Base-by-base conservation (phyloP, 1,139 yeast species). In the Hansenula lynferdii region DNA sequence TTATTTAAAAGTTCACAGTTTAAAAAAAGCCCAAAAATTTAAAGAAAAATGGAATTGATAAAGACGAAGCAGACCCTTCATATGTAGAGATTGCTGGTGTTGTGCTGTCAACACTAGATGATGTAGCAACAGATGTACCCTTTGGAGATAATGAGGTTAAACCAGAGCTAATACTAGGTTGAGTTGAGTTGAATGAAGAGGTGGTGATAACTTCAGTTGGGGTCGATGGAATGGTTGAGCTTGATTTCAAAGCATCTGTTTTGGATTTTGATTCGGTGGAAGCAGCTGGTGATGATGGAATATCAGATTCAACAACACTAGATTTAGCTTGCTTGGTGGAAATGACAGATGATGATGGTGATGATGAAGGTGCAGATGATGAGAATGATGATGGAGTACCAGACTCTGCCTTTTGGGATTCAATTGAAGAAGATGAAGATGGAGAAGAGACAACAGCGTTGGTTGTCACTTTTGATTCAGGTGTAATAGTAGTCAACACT, bases 1-100 rank as follows among this genome's bases (percentile, higher is more conserved):
- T n/a, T n/a, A n/a, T n/a, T n/a, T n/a, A n/a, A n/a, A n/a, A n/a
- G n/a, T n/a, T n/a, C n/a, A n/a, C n/a, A n/a, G n/a, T n/a, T n/a
- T n/a, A n/a, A n/a, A n/a, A n/a, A n/a, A n/a, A n/a, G 15, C 19
- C 51, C 16, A 24, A 24, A 18, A 28, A 18, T 18, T 16, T 28
- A 5, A 28, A 28, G 4, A 34, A 4, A 6, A 22, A 14, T 14
- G 38, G 34, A 31, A 28, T 12, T 16, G 17, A 25, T 11, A 38
- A 6, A n/a, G 19, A 3, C 3, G 18, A 20, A 9, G 30, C 37
- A 30, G 28, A 23, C 6, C 41, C 43, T 15, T 37, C 40, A 17
- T 26, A 40, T 3, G 38, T 34, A 12, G 41, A 32, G 8, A 38
- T 28, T 10, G 35, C 16, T 6, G 37, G 24, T 9, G 35, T 26